Base-by-base conservation (phyloP, 768 basidiomycete species). In the Boletus rex-veris region DNA sequence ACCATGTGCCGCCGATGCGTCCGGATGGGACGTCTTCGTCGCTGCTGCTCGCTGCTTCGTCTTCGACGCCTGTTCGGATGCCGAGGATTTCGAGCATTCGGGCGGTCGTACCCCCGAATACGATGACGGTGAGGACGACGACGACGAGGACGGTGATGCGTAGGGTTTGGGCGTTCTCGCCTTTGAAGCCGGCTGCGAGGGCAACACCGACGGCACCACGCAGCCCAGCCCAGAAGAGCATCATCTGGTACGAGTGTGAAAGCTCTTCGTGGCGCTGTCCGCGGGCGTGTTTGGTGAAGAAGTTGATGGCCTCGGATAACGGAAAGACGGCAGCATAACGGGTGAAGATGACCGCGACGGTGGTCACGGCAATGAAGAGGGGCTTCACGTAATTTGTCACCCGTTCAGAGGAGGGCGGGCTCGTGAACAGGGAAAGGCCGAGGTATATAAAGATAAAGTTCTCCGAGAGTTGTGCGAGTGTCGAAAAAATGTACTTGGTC, bases 381-480 rank as follows among this genome's bases (percentile, higher is more conserved):
- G 97, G 97, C 69, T 98, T 98, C 70, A 97, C 87, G 63, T 95
- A 94, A 67, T 77, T 85, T 47, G 82, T 85, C 52, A 90, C 88
- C 12, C 83, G 83, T 63, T 88, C 86, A 5, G 85, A 78, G 8
- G 85, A 83, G 26, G 92, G 91, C 3, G 88, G 80, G 52, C 81
- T 83, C 3, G 95, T 98, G 78, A 99, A 99, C n/a, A 99, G 81
- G 39, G 90, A 89, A 61, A 99, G 80, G 38, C 97, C 96, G 58
- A 99, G 90, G 73, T 98, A 98, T 66, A 99, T 92, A 76, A 99
- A 99, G 71, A 99, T 98, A 70, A 98, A 99, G 70, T 98, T 98
- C 74, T 99, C 97, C 26, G 91, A 91, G 28, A 99, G 82, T 65
- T 94, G 90, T 0, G 97, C 93, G 46, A 98, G 86, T 0, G 90